Evolutionary conservation across 306 rosid species (phyloP).

Genomic region (Abrus precatorius): DNA sequence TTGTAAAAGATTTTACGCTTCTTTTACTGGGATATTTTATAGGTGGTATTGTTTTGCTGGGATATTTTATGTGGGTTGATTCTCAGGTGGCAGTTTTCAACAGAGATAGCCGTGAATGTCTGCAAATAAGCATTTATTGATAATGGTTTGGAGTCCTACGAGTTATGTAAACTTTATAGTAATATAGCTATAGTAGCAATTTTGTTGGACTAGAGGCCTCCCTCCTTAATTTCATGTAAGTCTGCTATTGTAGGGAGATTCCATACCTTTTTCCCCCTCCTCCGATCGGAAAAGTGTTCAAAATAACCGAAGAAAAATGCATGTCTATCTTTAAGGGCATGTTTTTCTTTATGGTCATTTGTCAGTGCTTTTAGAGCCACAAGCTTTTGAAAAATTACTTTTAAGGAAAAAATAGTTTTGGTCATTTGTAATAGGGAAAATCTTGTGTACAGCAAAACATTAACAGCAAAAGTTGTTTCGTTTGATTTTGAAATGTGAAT

Average conservation of each 20-base stretch:
- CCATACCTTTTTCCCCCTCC: background rate
- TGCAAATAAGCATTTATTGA: slow-evolving; percentile 14
- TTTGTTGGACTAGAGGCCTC: slow-evolving; percentile 12
- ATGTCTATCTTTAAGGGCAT: background rate
- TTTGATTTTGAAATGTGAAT: too few relatives aligned
- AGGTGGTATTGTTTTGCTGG: slow-evolving; percentile 4
- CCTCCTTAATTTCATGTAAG: slow-evolving; percentile 20
- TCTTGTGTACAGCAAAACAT: too few relatives aligned
- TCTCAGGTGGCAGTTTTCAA: slow-evolving; percentile 11
- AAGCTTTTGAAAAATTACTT: background rate
- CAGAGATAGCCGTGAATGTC: slow-evolving; percentile 3
- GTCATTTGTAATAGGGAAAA: background rate
- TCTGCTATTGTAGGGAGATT: background rate
- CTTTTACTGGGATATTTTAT: slow-evolving; percentile 28
- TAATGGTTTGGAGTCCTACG: slow-evolving; percentile 27
- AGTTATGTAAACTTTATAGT: slow-evolving; percentile 33
- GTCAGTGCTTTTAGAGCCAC: background rate
- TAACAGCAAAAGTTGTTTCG: too few relatives aligned
- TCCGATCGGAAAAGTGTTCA: background rate
- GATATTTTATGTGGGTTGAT: slow-evolving; percentile 34
- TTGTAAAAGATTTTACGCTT: slow-evolving; percentile 28
- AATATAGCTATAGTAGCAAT: slow-evolving; percentile 16
- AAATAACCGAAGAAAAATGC: background rate
- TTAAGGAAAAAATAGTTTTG: background rate
- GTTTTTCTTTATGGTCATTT: slow-evolving; percentile 10